Evolutionary conservation across 352 stramenopile species (phyloP).

Genomic region (Saprolegnia parasitica): DNA sequence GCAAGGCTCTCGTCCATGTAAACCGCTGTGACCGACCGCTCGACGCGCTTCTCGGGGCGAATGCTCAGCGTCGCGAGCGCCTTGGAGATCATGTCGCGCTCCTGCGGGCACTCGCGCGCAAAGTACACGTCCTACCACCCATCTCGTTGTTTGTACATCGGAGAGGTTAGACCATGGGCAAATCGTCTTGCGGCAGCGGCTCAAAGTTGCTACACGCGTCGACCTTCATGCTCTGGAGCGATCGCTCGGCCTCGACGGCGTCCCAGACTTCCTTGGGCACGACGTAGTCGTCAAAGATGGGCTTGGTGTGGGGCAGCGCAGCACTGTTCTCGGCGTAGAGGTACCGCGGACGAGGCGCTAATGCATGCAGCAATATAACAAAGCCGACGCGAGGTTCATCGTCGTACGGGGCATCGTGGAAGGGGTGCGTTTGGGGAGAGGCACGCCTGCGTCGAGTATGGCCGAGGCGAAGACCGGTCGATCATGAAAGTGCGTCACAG

Average conservation of each 20-base stretch:
- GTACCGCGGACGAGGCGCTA: constrained; percentile 52
- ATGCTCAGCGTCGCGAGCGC: constrained; percentile 56
- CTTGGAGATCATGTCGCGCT: constrained; percentile 65
- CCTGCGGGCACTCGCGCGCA: constrained; percentile 49
- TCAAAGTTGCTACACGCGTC: background rate
- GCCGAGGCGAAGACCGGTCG: constrained; percentile 41
- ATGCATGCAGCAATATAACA: no score
- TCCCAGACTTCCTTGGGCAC: constrained; percentile 26
- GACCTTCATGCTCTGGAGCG: background rate
- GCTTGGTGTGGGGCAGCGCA: constrained; percentile 23
- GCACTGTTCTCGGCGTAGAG: constrained; percentile 54
- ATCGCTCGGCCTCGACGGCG: constrained; percentile 9
- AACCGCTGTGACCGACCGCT: constrained; percentile 46
- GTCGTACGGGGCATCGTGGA: constrained; percentile 13
- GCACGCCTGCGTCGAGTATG: constrained; percentile 37
- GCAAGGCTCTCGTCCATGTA: constrained; percentile 56
- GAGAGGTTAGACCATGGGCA: constrained; percentile 23
- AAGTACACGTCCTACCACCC: constrained; percentile 29
- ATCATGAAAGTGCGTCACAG: constrained; percentile 44
- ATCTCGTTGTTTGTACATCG: no score
- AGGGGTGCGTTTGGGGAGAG: constrained; percentile 36
- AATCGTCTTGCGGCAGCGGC: constrained; percentile 12
- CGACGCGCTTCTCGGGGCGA: constrained; percentile 42
- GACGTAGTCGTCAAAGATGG: constrained; percentile 29
- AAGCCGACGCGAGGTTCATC: no score